These are phyloP conservation scores for Kodamaea plutei DNA, from an alignment of 1,139 yeast species.

Conservation along the genomic window DNA sequence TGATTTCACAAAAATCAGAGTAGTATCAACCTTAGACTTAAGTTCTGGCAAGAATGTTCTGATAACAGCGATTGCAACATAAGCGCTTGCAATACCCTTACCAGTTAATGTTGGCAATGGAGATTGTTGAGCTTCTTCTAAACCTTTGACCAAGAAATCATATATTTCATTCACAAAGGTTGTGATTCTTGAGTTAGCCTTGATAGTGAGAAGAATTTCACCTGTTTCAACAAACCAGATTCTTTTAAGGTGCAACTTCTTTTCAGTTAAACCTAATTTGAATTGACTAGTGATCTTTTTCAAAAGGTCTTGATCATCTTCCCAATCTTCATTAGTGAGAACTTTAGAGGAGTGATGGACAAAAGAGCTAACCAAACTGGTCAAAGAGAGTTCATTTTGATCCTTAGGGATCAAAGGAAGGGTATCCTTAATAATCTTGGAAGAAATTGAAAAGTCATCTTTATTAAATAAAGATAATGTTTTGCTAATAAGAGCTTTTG, in stretches of 20 bases:
- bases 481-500: slow-evolving; percentile 38
- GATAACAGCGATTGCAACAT: slow-evolving; percentile 30
- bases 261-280: slow-evolving; percentile 57
- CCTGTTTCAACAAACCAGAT: slow-evolving; percentile 65
- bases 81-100: slow-evolving; percentile 48
- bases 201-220: slow-evolving; percentile 12
- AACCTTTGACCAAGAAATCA: slow-evolving; percentile 30
- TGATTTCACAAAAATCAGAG: slow-evolving; percentile 20
- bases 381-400: slow-evolving; percentile 63
- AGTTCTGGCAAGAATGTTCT: slow-evolving; percentile 7
- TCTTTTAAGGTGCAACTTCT: slow-evolving; percentile 58
- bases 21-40: slow-evolving; percentile 11
- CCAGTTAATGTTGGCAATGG: slow-evolving; percentile 49
- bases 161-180: slow-evolving; percentile 19
- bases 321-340: slow-evolving; percentile 6
- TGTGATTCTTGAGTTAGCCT: slow-evolving; percentile 4
- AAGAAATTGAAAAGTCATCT: slow-evolving; percentile 10
- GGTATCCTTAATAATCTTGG: slow-evolving; percentile 40
- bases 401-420: slow-evolving; percentile 62
- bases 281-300: slow-evolving; percentile 29
- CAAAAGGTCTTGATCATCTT: slow-evolving; percentile 11
- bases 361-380: slow-evolving; percentile 47
- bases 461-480: slow-evolving; percentile 10
- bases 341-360: slow-evolving; percentile 35
- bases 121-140: slow-evolving; percentile 40